These are phyloP conservation scores for Isatis lusitanica DNA, from an alignment of 441 rosid species.

Conservation along the genomic window DNA sequence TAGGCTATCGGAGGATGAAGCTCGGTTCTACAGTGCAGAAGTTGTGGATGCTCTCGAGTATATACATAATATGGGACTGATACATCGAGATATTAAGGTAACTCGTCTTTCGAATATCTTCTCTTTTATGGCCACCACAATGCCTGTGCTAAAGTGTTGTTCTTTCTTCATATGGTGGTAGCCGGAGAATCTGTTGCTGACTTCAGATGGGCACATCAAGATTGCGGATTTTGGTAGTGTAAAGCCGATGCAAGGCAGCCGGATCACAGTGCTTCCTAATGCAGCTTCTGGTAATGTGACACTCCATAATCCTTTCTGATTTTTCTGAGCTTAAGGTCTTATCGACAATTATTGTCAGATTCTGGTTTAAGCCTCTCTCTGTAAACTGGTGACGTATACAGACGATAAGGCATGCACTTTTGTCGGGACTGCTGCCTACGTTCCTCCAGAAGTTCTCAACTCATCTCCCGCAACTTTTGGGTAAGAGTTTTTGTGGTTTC, in stretches of 20 bases:
- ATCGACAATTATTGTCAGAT: conserved; percentile 24
- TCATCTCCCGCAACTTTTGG: conserved; percentile 98
- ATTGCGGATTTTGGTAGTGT: conserved; percentile 99
- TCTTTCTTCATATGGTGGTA: conserved; percentile 43
- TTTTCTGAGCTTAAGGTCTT: conserved; percentile 25
- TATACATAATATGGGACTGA: conserved; percentile 88
- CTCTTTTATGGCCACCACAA: background rate
- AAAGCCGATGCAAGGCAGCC: conserved; percentile 94
- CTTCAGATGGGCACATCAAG: conserved; percentile 87
- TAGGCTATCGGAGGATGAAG: conserved; percentile 79
- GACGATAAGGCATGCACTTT: conserved; percentile 96
- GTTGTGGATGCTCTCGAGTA: conserved; percentile 98
- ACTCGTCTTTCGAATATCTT: conserved; percentile 1
- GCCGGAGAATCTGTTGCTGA: conserved; percentile 95
- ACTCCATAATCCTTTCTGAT: conserved; percentile 1
- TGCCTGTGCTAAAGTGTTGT: conserved; percentile 31
- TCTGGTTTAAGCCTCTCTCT: conserved; percentile 34
- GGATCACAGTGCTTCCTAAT: conserved; percentile 91
- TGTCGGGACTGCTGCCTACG: conserved; percentile 98
- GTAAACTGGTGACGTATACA: conserved; percentile 42
- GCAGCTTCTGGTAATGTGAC: conserved; percentile 79
- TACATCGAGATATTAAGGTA: conserved; percentile 99
- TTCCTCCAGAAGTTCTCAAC: conserved; percentile 98
- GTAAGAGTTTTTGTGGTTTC: conserved; percentile 42
- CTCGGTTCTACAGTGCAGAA: conserved; percentile 91